phyloP scores from a whole-genome alignment of 2,329 filamentous ascomycete species.

The Colletotrichum lupini region DNA sequence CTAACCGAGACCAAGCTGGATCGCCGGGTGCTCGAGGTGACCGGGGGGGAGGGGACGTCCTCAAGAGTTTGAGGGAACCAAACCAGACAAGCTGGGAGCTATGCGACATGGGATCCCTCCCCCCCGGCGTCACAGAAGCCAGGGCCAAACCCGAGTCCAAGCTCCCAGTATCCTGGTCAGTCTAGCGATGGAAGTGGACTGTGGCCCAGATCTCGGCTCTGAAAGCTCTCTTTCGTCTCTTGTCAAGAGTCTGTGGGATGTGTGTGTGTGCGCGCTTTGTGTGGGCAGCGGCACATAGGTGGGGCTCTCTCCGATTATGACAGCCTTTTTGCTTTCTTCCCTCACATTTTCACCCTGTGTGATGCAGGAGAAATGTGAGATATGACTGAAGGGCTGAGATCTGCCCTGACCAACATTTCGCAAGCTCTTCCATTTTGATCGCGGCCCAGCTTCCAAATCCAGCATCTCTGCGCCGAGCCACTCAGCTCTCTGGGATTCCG shows the following conservation, averaged over 20 bases:
- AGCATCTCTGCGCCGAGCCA: conserved; percentile 23
- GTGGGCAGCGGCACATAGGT: conserved; percentile 9
- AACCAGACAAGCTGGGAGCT: background rate
- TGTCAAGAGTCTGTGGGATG: background rate
- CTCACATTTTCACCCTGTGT: conserved; percentile 10
- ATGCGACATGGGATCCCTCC: conserved; percentile 9
- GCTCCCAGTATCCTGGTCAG: conserved; percentile 13
- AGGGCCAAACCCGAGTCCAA: conserved; percentile 14
- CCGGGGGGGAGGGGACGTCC: background rate
- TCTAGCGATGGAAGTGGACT: background rate
- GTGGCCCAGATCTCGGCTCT: conserved; percentile 7
- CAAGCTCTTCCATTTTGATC: conserved; percentile 36
- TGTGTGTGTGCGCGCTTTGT: background rate
- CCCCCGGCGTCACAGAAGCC: background rate
- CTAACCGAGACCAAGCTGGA: conserved; percentile 29
- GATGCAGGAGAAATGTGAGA: conserved; percentile 18
- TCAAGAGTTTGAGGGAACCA: background rate
- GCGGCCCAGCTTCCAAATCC: conserved; percentile 29
- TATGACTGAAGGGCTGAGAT: conserved; percentile 29
- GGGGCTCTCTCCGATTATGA: background rate
- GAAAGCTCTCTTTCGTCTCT: background rate
- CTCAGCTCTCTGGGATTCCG: conserved; percentile 4
- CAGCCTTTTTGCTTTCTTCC: conserved; percentile 18
- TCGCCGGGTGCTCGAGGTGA: conserved; percentile 20
- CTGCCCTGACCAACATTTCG: conserved; percentile 25